Percentiles rank a stretch among this genome's conserved stretches.
Conservation (phyloP, 148 eudicot species). For the Silene latifolia region DNA sequence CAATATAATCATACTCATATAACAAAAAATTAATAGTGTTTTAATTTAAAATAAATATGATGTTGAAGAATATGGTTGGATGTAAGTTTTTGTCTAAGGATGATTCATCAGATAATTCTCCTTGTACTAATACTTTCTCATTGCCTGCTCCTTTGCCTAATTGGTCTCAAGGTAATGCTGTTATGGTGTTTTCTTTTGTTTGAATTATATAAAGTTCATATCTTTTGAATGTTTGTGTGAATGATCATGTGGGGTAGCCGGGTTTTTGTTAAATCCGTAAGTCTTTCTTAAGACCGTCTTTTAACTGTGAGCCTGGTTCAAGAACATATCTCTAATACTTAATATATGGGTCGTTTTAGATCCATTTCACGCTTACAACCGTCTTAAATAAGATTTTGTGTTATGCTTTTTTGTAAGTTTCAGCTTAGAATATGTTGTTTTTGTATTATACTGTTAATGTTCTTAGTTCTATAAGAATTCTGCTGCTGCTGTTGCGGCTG, state of each 20-base stretch:
- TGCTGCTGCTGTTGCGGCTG: not conserved
- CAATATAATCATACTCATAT: not conserved
- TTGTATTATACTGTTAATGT: not conserved
- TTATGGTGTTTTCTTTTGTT: not conserved
- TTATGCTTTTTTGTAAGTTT: too few species aligned
- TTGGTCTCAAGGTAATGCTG: constrained; percentile 68
- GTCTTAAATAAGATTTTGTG: too few species aligned
- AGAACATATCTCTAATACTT: too few species aligned
- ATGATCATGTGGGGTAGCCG: too few species aligned
- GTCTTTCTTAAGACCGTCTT: too few species aligned
- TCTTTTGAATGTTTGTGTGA: not conserved
- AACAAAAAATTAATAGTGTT: not conserved
- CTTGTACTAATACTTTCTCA: not conserved
- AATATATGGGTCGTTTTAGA: too few species aligned
- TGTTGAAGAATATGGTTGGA: not conserved
- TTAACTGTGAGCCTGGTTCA: too few species aligned
- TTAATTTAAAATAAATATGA: not conserved
- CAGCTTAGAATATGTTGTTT: too few species aligned
- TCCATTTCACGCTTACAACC: too few species aligned
- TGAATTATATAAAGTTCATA: not conserved
- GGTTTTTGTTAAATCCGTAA: too few species aligned
- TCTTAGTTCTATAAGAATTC: not conserved
- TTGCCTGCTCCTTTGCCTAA: constrained; percentile 70
- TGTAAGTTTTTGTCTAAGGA: constrained; percentile 3
- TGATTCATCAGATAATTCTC: not conserved